phyloP scores from a whole-genome alignment of 352 stramenopile genomes.

The Globisporangium acanthophoron region DNA sequence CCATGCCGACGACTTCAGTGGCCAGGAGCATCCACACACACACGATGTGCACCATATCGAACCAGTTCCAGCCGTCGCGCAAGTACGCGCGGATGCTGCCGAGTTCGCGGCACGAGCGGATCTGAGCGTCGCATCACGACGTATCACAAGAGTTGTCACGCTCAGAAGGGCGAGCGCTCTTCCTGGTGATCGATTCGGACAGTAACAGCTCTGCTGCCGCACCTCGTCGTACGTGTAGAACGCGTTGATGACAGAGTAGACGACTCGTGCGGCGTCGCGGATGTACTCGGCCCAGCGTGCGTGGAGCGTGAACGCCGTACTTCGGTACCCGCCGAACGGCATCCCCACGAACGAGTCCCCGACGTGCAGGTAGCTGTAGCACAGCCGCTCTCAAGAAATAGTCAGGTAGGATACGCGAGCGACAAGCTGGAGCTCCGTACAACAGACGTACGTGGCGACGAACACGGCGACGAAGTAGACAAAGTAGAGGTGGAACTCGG shows the following conservation, averaged over 20 bases:
- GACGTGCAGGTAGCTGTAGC: constrained; percentile 57
- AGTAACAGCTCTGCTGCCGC: not conserved
- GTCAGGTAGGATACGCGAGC: not conserved
- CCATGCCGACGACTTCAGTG: constrained; percentile 42
- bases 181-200: not conserved
- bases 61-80: constrained; percentile 73
- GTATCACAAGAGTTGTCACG: not conserved
- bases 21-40: constrained; percentile 64
- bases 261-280: constrained; percentile 39
- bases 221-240: constrained; percentile 70
- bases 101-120: constrained; percentile 39
- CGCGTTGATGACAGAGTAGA: constrained; percentile 64
- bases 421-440: not conserved
- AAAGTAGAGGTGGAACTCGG: constrained; percentile 73
- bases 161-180: not conserved
- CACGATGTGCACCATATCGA: constrained; percentile 64
- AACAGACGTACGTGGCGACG: constrained; percentile 46
- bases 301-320: constrained; percentile 38
- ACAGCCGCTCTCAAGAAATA: not conserved
- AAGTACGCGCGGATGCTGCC: constrained; percentile 58
- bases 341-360: constrained; percentile 68
- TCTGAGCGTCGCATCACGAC: constrained; percentile 8
- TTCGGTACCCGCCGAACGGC: constrained; percentile 64
- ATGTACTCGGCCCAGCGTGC: constrained; percentile 45
- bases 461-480: constrained; percentile 74